Evolutionary conservation across 345 rosid genomes (phyloP).

Genomic region (Camelina neglecta): DNA sequence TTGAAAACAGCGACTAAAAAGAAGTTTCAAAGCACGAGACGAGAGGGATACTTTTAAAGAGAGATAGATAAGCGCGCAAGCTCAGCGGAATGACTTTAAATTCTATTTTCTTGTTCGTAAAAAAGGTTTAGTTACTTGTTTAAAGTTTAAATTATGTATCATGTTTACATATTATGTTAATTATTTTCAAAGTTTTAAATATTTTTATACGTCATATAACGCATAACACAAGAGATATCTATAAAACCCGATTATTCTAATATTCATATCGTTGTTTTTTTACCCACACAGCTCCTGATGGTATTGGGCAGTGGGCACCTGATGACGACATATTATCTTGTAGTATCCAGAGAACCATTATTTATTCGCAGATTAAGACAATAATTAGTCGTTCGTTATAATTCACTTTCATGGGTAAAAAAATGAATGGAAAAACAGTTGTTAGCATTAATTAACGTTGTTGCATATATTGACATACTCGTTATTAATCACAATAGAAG

Average conservation of each 20-base stretch:
- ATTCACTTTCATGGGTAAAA: not conserved
- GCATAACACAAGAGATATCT: too few relatives aligned
- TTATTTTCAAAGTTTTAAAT: too few relatives aligned
- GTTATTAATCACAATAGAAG: too few relatives aligned
- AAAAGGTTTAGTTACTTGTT: too few relatives aligned
- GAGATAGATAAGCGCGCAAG: conserved; percentile 19
- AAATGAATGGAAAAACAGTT: not conserved
- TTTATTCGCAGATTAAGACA: conserved; percentile 10
- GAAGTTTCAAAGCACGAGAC: conserved; percentile 17
- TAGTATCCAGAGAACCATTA: not conserved
- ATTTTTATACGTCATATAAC: too few relatives aligned
- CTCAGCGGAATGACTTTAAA: not conserved
- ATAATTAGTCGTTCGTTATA: not conserved
- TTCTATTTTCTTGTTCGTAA: too few relatives aligned
- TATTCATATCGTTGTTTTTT: too few relatives aligned
- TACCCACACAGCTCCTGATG: too few relatives aligned
- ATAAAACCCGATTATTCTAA: too few relatives aligned
- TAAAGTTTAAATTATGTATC: too few relatives aligned
- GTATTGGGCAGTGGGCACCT: not conserved
- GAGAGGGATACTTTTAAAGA: not conserved
- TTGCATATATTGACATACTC: not conserved
- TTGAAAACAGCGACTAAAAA: conserved; percentile 1
- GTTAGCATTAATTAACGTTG: conserved; percentile 24
- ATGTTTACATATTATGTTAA: too few relatives aligned
- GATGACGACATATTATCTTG: not conserved